Evolutionary conservation across 2,329 filamentous ascomycete species (phyloP).

Genomic region (Fusarium sp.): DNA sequence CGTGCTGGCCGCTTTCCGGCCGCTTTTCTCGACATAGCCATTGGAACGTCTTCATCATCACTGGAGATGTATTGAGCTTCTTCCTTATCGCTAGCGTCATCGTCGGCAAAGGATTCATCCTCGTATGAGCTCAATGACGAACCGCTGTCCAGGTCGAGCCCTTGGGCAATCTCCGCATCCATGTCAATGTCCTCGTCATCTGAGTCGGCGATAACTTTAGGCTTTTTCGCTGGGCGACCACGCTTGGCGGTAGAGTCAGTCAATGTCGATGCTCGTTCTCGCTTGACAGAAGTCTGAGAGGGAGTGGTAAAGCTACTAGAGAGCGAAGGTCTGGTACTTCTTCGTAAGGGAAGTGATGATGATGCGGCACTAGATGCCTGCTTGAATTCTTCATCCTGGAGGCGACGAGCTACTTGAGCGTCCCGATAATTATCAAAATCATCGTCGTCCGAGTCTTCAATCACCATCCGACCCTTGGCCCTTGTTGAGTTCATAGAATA

Average conservation of each 20-base stretch:
- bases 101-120: constrained; percentile 32
- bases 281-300: constrained; percentile 37
- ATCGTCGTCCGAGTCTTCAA: constrained; percentile 55
- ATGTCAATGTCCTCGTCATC: constrained; percentile 49
- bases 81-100: constrained; percentile 34
- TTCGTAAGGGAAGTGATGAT: constrained; percentile 23
- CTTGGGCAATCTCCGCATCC: constrained; percentile 48
- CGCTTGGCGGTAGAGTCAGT: constrained; percentile 27
- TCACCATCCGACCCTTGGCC: constrained; percentile 58
- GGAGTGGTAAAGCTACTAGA: constrained; percentile 3
- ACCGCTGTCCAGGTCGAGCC: constrained; percentile 29
- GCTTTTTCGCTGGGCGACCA: constrained; percentile 48
- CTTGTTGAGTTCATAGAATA: constrained; percentile 59
- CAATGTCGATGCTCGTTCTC: constrained; percentile 43
- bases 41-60: constrained; percentile 47
- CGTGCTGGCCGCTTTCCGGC: constrained; percentile 11
- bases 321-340: constrained; percentile 24
- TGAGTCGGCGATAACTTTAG: constrained; percentile 47
- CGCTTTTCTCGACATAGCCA: constrained; percentile 28
- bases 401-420: constrained; percentile 49
- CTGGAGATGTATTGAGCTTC: constrained; percentile 36
- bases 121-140: constrained; percentile 20
- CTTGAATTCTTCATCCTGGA: constrained; percentile 51
- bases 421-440: constrained; percentile 44
- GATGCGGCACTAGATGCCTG: constrained; percentile 14